Conservation (phyloP, 257 asterid genomes). For the Solanum medicagineum region DNA sequence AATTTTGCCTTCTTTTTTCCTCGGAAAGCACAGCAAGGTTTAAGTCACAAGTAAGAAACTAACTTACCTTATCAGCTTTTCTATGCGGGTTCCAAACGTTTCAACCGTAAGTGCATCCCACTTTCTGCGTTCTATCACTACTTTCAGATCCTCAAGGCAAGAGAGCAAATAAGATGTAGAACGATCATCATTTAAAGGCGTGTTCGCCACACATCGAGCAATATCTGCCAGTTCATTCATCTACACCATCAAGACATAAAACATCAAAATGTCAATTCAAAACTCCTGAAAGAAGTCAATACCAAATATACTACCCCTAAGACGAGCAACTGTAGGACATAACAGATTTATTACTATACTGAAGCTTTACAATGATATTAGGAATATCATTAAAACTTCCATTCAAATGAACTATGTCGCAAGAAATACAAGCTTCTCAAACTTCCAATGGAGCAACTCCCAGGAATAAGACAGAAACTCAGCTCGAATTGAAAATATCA, state of each 20-base stretch:
- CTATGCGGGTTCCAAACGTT: constrained; percentile 98
- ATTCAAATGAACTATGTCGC: neutral
- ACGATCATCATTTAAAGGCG: constrained; percentile 85
- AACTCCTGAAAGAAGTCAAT: neutral
- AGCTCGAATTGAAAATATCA: neutral
- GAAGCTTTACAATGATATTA: neutral
- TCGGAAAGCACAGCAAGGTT: neutral
- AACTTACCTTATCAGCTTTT: constrained; percentile 76
- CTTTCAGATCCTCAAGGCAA: constrained; percentile 95
- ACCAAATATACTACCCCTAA: neutral
- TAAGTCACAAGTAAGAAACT: neutral
- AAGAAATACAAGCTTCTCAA: neutral
- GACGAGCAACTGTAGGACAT: neutral
- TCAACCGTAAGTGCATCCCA: constrained; percentile 91
- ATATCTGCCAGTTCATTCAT: constrained; percentile 97
- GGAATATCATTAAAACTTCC: neutral
- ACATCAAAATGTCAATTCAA: neutral
- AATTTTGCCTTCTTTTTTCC: neutral
- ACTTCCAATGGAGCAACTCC: neutral
- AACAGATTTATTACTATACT: neutral
- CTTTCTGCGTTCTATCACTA: constrained; percentile 73
- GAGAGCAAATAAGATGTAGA: constrained; percentile 71
- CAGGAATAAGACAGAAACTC: neutral
- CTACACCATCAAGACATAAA: constrained; percentile 25
- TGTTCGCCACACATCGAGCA: constrained; percentile 85